Evolutionary conservation across 805 yeast genomes (phyloP).

Genomic region (Myxozyma lipomycoides): DNA sequence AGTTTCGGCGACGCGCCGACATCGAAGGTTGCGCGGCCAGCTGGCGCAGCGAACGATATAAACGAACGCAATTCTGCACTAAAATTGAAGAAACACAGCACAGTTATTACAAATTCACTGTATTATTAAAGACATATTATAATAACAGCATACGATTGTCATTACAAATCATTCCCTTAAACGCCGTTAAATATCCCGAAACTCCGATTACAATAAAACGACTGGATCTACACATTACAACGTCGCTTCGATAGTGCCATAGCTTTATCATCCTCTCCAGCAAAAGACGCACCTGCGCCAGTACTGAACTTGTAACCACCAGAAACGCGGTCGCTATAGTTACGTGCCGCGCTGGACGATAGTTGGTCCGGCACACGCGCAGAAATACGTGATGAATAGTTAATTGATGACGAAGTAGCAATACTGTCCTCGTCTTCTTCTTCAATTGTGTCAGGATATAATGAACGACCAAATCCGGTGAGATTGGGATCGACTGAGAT

Average conservation of each 20-base stretch:
- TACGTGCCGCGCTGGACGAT: background rate
- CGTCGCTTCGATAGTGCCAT: background rate
- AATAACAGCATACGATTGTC: too few species aligned
- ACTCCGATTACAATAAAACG: background rate
- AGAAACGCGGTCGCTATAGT: background rate
- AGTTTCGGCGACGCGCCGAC: too few species aligned
- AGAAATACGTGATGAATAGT: background rate
- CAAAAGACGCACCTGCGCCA: background rate
- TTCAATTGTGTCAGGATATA: slow-evolving; percentile 4
- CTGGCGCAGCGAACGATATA: too few species aligned
- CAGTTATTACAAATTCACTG: too few species aligned
- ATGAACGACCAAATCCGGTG: background rate
- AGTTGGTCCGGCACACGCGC: background rate
- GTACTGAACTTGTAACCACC: background rate
- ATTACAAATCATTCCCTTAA: too few species aligned
- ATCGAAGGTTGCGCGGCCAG: too few species aligned
- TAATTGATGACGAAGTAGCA: background rate
- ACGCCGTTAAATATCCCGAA: background rate
- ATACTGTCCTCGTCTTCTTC: slow-evolving; percentile 3
- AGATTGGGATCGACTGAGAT: background rate
- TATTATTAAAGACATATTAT: too few species aligned
- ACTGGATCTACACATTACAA: background rate
- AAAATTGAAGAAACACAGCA: too few species aligned
- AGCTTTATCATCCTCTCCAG: background rate
- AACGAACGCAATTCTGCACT: too few species aligned